Conservation (phyloP, 495 filamentous ascomycete species). For the Pseudomonodictys pantanalensis region DNA sequence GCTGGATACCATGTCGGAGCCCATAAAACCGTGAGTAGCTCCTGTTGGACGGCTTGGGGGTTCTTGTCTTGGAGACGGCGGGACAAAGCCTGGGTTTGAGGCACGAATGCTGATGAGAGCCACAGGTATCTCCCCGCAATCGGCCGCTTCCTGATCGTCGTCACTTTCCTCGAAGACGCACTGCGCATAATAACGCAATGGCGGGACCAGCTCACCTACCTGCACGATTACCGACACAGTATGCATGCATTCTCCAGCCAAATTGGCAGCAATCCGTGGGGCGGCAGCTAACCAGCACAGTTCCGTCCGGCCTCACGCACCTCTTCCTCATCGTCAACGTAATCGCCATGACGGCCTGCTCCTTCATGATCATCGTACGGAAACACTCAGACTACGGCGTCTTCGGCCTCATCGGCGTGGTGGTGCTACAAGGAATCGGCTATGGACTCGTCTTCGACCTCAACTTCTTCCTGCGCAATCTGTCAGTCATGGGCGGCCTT, state of each 20-base stretch:
- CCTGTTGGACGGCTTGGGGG: neutral
- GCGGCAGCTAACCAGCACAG: slow-evolving; percentile 48
- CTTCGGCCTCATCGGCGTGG: slow-evolving; percentile 80
- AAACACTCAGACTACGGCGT: slow-evolving; percentile 92
- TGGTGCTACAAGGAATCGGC: slow-evolving; percentile 92
- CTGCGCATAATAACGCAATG: slow-evolving; percentile 97
- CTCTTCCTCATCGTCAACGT: slow-evolving; percentile 91
- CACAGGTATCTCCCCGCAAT: slow-evolving; percentile 87
- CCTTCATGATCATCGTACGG: slow-evolving; percentile 80
- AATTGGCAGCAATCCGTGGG: slow-evolving; percentile 4
- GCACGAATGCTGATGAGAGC: slow-evolving; percentile 16
- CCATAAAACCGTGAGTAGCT: slow-evolving; percentile 86
- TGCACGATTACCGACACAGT: slow-evolving; percentile 93
- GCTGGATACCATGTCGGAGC: slow-evolving; percentile 83
- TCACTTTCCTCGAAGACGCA: slow-evolving; percentile 96
- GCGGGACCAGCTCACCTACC: slow-evolving; percentile 89
- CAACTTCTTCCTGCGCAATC: slow-evolving; percentile 99
- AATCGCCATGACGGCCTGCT: slow-evolving; percentile 80
- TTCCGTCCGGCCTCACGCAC: slow-evolving; percentile 86
- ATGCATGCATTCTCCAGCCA: slow-evolving; percentile 41
- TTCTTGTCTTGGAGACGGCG: neutral
- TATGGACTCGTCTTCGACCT: slow-evolving; percentile 98
- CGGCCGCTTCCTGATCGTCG: slow-evolving; percentile 95
- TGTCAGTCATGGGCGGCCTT: slow-evolving; percentile 93
- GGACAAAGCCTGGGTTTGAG: neutral